These are phyloP conservation scores for Leptodermis oblonga DNA, from an alignment of 257 asterid species.

Conservation along the genomic window DNA sequence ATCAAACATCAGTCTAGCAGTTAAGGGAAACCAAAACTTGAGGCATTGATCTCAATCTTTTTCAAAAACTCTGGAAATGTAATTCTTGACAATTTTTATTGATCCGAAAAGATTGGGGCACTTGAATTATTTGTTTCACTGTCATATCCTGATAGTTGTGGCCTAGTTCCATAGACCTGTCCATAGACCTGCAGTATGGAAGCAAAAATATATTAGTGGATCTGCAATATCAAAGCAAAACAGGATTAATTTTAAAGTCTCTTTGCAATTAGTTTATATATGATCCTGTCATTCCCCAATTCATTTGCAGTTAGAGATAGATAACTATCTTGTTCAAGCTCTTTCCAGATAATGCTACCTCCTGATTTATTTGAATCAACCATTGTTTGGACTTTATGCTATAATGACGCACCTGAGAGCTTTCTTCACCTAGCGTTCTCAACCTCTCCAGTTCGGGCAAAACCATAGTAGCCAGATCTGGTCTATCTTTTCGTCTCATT, in stretches of 20 bases:
- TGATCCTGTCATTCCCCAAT: neutral
- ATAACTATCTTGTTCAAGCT: neutral
- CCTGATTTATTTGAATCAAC: neutral
- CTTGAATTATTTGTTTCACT: conserved; percentile 22
- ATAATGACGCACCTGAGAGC: conserved; percentile 37
- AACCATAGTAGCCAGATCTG: conserved; percentile 56
- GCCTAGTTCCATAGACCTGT: conserved; percentile 31
- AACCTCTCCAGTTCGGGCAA: conserved; percentile 73
- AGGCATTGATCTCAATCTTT: neutral
- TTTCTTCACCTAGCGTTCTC: conserved; percentile 60
- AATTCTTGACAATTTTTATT: conserved; percentile 9
- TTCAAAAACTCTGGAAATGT: neutral
- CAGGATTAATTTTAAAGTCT: neutral
- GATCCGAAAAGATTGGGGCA: conserved; percentile 20
- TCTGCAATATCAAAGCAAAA: conserved; percentile 23
- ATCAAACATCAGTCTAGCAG: conserved; percentile 7
- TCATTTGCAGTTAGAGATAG: neutral
- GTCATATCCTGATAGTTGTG: conserved; percentile 25
- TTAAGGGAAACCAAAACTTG: neutral
- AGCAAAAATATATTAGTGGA: conserved; percentile 7
- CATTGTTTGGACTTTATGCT: neutral
- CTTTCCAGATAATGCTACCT: neutral
- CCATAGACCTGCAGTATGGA: conserved; percentile 29
- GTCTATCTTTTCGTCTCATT: conserved; percentile 77
- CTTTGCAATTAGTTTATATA: neutral